Conservation (phyloP, 176 grass and related monocot genomes). For the Saccharum officinarum region DNA sequence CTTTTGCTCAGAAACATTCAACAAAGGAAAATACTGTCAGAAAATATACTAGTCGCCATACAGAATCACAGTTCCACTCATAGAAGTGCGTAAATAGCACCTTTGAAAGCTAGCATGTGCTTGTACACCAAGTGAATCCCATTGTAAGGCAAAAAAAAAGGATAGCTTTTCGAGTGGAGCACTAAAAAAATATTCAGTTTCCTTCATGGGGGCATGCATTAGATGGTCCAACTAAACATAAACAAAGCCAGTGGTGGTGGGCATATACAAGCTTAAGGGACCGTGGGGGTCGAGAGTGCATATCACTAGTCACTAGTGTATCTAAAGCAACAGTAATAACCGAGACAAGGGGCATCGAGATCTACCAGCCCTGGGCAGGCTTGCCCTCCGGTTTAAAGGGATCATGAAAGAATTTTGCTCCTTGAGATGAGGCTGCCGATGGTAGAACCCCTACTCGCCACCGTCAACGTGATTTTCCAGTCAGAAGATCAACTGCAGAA, state of each 20-base stretch:
- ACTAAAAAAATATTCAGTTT: conserved; percentile 14
- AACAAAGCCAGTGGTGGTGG: conserved; percentile 32
- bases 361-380: conserved; percentile 73
- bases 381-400: conserved; percentile 69
- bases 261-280: conserved; percentile 44
- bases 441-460: conserved; percentile 19
- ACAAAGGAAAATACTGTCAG: conserved; percentile 13
- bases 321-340: conserved; percentile 47
- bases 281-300: conserved; percentile 11
- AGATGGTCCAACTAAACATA: conserved; percentile 38
- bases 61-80: conserved; percentile 21
- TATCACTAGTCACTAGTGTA: conserved; percentile 19
- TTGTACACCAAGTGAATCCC: conserved; percentile 38
- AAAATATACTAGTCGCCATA: conserved; percentile 19
- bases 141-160: conserved; percentile 16
- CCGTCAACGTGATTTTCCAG: conserved; percentile 4
- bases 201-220: conserved; percentile 31
- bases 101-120: conserved; percentile 30
- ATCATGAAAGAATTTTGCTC: conserved; percentile 73
- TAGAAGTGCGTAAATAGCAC: neutral
- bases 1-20: conserved; percentile 21
- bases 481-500: conserved; percentile 17
- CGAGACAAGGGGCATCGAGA: conserved; percentile 37
- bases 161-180: conserved; percentile 26
- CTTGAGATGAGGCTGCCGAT: conserved; percentile 1